Conservation (phyloP, 495 filamentous ascomycete species). For the Penicillium mononematosum region DNA sequence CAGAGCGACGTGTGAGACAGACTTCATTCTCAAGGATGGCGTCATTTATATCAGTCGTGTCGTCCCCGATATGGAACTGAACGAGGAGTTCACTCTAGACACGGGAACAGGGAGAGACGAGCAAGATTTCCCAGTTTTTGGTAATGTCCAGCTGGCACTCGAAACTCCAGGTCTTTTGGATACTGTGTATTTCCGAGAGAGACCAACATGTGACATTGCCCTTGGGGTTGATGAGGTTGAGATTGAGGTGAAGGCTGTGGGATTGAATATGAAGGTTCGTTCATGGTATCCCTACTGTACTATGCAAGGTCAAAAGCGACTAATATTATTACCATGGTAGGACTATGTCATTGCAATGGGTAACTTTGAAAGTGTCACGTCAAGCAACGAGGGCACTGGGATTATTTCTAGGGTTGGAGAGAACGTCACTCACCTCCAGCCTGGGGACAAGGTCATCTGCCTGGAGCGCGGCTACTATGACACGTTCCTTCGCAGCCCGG, state of each 20-base stretch:
- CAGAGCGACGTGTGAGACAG: slow-evolving; percentile 1
- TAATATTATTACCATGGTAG: not conserved
- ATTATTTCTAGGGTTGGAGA: not conserved
- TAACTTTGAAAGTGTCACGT: slow-evolving; percentile 2
- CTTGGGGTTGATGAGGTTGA: slow-evolving; percentile 10
- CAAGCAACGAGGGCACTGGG: not conserved
- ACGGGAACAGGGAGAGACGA: not conserved
- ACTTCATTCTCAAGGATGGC: not conserved
- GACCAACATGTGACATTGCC: not conserved
- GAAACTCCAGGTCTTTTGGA: slow-evolving; percentile 3
- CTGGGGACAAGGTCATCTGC: slow-evolving; percentile 1
- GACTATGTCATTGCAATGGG: slow-evolving; percentile 5
- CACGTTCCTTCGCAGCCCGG: slow-evolving; percentile 2
- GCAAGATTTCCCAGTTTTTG: not conserved
- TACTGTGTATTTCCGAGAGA: slow-evolving; percentile 3
- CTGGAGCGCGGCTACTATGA: not conserved
- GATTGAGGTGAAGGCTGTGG: slow-evolving; percentile 17
- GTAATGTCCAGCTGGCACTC: not conserved
- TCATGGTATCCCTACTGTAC: too few species aligned
- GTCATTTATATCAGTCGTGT: not conserved
- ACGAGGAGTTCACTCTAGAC: not conserved
- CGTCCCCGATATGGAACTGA: slow-evolving; percentile 1
- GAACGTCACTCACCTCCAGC: not conserved
- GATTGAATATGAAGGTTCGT: slow-evolving; percentile 11
- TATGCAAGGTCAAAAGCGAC: too few species aligned